Conservation (phyloP, 1,139 yeast species). For the Protomyces macrosporus region DNA sequence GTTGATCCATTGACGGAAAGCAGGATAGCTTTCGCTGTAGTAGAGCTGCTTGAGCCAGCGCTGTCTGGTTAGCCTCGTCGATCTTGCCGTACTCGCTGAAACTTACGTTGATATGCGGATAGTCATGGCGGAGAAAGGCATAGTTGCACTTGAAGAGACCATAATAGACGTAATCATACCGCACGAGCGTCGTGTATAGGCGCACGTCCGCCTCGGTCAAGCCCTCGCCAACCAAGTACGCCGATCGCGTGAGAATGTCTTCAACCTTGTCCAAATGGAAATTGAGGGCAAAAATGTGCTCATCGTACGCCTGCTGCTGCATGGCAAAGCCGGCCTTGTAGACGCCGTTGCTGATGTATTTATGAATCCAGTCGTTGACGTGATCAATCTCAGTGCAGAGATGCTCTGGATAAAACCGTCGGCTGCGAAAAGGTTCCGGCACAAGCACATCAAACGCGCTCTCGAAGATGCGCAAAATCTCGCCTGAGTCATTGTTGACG, state of each 20-base stretch:
- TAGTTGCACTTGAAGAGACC: slow-evolving; percentile 92
- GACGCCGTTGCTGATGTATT: slow-evolving; percentile 65
- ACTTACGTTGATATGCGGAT: slow-evolving; percentile 58
- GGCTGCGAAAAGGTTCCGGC: slow-evolving; percentile 45
- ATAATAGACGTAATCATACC: slow-evolving; percentile 86
- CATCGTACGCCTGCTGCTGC: slow-evolving; percentile 71
- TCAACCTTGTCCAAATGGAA: slow-evolving; percentile 71
- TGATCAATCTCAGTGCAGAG: slow-evolving; percentile 60
- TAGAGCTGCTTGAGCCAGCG: slow-evolving; percentile 76
- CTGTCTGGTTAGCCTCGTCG: neutral
- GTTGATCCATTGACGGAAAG: slow-evolving; percentile 73
- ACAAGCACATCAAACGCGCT: slow-evolving; percentile 56
- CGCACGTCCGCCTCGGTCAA: slow-evolving; percentile 91
- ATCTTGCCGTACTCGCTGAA: neutral
- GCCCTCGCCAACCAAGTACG: slow-evolving; percentile 56
- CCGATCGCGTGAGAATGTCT: slow-evolving; percentile 48
- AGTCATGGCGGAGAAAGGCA: slow-evolving; percentile 70
- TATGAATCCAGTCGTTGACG: slow-evolving; percentile 73
- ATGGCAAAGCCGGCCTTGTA: slow-evolving; percentile 90
- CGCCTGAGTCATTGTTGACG: slow-evolving; percentile 82
- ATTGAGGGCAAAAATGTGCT: slow-evolving; percentile 62
- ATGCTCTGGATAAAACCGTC: slow-evolving; percentile 59
- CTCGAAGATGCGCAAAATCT: slow-evolving; percentile 76
- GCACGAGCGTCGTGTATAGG: slow-evolving; percentile 69
- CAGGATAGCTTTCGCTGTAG: slow-evolving; percentile 62